phyloP scores from a whole-genome alignment of 116 monocot species.

The Iris pallida region DNA sequence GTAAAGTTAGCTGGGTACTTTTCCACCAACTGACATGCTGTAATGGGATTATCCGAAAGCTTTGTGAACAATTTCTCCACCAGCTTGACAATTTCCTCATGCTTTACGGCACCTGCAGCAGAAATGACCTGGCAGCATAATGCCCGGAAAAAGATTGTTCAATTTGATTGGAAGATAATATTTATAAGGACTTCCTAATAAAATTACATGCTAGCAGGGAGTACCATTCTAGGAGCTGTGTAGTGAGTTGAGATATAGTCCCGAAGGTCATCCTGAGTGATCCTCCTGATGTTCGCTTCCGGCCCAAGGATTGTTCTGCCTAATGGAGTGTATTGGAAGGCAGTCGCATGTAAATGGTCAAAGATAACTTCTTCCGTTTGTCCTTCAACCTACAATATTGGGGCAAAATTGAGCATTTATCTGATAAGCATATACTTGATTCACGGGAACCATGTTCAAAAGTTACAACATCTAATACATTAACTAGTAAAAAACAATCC shows the following conservation, averaged over 20 bases:
- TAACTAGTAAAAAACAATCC: no score
- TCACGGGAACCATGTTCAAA: no score
- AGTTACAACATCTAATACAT: no score
- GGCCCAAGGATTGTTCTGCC: slow-evolving; percentile 77
- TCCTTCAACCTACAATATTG: slow-evolving; percentile 63
- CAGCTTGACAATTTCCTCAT: slow-evolving; percentile 75
- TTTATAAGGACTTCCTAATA: no score
- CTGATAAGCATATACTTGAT: no score
- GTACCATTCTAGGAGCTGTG: slow-evolving; percentile 83
- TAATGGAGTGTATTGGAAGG: slow-evolving; percentile 93
- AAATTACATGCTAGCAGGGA: background rate
- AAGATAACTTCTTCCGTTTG: slow-evolving; percentile 96
- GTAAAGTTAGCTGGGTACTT: slow-evolving; percentile 81
- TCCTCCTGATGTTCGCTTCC: slow-evolving; percentile 70
- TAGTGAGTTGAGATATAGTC: slow-evolving; percentile 92
- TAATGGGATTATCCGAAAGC: slow-evolving; percentile 59
- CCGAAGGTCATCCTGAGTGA: slow-evolving; percentile 62
- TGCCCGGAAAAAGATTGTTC: background rate
- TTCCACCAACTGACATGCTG: slow-evolving; percentile 69
- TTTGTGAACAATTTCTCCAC: slow-evolving; percentile 80
- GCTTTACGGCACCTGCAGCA: slow-evolving; percentile 89
- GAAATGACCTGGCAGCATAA: slow-evolving; percentile 65
- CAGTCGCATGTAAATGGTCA: slow-evolving; percentile 97
- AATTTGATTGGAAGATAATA: background rate
- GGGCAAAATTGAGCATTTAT: no score